Evolutionary conservation across 2,329 filamentous ascomycete species (phyloP), one percentile per base, ranked within the genome.

Genomic region (Neonectria faginata): DNA sequence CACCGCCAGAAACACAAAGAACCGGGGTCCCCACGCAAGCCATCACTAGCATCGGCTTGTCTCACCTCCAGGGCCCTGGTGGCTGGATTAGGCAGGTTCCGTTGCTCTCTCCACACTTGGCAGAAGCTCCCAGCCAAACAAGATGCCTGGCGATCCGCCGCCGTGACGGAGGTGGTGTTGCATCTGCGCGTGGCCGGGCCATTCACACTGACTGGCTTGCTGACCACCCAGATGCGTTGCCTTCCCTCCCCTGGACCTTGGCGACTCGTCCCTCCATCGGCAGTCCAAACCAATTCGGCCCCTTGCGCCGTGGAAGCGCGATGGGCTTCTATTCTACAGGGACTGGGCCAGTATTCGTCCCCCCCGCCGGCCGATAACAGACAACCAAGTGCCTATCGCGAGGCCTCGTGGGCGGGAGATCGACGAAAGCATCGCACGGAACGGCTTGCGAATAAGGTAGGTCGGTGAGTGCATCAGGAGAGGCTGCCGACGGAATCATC

Each of bases 41-140:
- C 42, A 47, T 57, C 41, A 33, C 60, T 36, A 29, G 36, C 31
- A 57, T 36, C 39, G 45, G 27, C 25, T 42, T 57, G 59, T 57
- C 52, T 57, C 53, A 58, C 33, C 14, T 60, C 57, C 20, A n/a
- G 48, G 41, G 52, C 51, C 42, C 51, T 44, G 54, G n/a, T 42
- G 47, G 41, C 60, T 62, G 22, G 5, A 54, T 63, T 63, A 63
- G 60, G 60, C 60, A 63, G 55, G 60, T 63, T 63, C 29, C 54
- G 41, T 55, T 55, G 52, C 36, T 51, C 42, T 54, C 54, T 50
- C 59, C 59, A 54, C 60, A 57, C 60, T 45, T 41, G 29, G 45
- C 59, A 29, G n/a, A 47, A 29, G 51, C 27, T 39, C 51, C 39
- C 56, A 39, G 22, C 53, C 52, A 41, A 53, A 57, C 44, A 56